Evolutionary conservation across 2,329 filamentous ascomycete species (phyloP), one percentile per base, ranked within the genome.

Genomic region (Aspergillus puulaauensis): DNA sequence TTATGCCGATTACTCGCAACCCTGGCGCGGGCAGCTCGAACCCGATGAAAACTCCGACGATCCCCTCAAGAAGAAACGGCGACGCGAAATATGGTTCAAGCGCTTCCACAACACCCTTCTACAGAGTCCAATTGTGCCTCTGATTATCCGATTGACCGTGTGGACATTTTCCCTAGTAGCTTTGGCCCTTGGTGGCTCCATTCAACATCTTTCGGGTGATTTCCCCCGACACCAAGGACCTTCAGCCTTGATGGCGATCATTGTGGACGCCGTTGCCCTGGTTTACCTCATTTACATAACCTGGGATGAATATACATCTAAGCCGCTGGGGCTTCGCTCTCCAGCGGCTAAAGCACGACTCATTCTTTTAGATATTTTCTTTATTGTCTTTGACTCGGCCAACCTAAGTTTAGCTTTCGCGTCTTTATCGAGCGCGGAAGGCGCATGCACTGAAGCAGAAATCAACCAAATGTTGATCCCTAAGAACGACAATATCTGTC

Each of bases 301-400:
- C 23, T 96, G 88, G 78, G 95, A 99, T 71, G 95, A 99, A 77
- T 98, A 97, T 76, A 95, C 91, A 5, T 91, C 91, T 31, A 96
- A 96, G 72, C 95, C 96, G 21, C 80, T 99, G 19, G 95, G 95
- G 1, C 79, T 99, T 59, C 89, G 96, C 44, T 88, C 87, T 6
- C 87, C 91, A 9, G 87, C 87, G 56, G 89, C 91, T 49, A 99
- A 99, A 73, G 90, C 96, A 63, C 86, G 90, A 14, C 85, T 99
- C 50, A 90, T 98, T 59, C 85, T 99, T 54, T 84, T 96, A 57
- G 95, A 99, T 75, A 82, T 99, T 3, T 88, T 97, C 68, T 99
- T 99, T 73, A 96, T 99, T 69, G 93, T 98, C 43, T 96, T 99
- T 78, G 93, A 96, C 74, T 92, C 93, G 4, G 92, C 93, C 52